Conservation (phyloP, 2,329 filamentous ascomycete species). For the Leptosphaerulina australis region DNA sequence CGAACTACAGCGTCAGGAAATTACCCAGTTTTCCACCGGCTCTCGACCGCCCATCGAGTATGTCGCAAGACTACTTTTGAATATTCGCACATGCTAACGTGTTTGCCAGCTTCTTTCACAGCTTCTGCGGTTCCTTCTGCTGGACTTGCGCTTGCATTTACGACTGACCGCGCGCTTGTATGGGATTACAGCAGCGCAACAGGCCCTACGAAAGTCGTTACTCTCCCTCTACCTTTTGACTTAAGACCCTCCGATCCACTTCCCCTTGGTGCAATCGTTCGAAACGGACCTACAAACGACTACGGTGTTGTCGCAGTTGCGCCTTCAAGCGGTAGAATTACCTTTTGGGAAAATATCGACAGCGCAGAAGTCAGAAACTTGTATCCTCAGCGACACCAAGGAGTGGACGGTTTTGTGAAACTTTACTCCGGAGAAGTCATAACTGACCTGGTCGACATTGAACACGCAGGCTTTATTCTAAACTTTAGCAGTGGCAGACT, state of each 20-base stretch:
- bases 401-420: constrained; percentile 76
- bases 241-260: constrained; percentile 72
- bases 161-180: constrained; percentile 79
- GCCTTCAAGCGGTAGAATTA: constrained; percentile 80
- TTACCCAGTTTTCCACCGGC: constrained; percentile 81
- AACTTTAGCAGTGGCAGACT: constrained; percentile 84
- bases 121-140: constrained; percentile 62
- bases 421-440: constrained; percentile 79
- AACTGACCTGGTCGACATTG: constrained; percentile 78
- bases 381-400: constrained; percentile 79
- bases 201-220: constrained; percentile 74
- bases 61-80: constrained; percentile 39
- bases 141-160: constrained; percentile 78
- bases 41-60: constrained; percentile 72
- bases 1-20: constrained; percentile 83
- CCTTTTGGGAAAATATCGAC: constrained; percentile 95
- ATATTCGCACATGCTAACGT: constrained; percentile 26
- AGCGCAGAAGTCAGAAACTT: constrained; percentile 83
- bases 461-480: constrained; percentile 85
- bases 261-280: constrained; percentile 82
- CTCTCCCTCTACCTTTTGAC: constrained; percentile 77
- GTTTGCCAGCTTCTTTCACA: constrained; percentile 38
- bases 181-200: constrained; percentile 78
- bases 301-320: constrained; percentile 87
- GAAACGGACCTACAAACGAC: constrained; percentile 76